Evolutionary conservation across 73 alveolate species (phyloP).

Genomic region (Paramecium octaurelia): DNA sequence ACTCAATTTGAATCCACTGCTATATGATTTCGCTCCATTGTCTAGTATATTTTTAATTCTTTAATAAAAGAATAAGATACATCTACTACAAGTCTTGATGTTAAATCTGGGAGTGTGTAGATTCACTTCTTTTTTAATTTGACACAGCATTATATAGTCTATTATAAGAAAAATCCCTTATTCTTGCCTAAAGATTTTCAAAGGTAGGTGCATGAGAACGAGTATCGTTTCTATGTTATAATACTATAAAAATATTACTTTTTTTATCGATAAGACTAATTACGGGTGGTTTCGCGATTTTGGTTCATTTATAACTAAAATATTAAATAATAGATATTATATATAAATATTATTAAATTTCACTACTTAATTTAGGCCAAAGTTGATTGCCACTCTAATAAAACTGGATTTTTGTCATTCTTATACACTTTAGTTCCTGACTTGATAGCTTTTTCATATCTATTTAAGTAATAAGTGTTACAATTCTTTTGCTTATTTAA

Average conservation of each 20-base stretch:
- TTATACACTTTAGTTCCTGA: background rate
- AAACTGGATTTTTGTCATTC: background rate
- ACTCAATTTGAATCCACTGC: background rate
- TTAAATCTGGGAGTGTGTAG: background rate
- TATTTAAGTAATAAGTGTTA: background rate
- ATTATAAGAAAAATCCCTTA: background rate
- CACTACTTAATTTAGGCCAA: background rate
- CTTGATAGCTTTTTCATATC: background rate
- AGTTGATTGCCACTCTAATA: background rate
- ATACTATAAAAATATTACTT: background rate
- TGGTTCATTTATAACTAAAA: background rate
- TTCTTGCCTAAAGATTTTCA: background rate
- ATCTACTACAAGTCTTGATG: background rate
- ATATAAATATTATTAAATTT: background rate
- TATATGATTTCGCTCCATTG: background rate
- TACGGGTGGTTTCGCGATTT: background rate
- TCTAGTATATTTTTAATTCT: background rate
- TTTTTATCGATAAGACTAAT: background rate
- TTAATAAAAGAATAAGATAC: background rate
- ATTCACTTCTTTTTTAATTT: background rate
- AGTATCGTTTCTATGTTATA: background rate
- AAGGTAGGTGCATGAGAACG: background rate
- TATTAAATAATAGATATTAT: background rate
- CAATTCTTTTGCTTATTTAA: background rate
- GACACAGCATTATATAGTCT: background rate